A percentile compares a stretch with the other conserved stretches of the same genome.
Conservation (phyloP, 2,329 filamentous ascomycete genomes). For the Paecilomyces formosus region DNA sequence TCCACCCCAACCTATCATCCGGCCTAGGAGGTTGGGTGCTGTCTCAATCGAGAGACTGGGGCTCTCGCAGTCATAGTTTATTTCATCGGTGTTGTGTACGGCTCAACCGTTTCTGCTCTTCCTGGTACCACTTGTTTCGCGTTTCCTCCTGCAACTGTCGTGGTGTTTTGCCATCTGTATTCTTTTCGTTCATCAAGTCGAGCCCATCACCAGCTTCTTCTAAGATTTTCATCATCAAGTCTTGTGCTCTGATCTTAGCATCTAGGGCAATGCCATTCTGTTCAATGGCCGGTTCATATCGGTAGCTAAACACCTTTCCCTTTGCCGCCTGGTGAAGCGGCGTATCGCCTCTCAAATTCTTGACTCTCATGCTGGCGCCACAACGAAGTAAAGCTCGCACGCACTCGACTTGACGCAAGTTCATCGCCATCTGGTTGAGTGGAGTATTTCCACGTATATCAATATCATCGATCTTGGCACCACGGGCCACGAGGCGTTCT, state of each 20-base stretch:
- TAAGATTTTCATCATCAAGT: conserved; percentile 6
- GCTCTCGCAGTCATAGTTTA: background rate
- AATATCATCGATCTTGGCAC: conserved; percentile 2
- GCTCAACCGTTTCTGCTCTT: conserved; percentile 1
- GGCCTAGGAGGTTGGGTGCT: background rate
- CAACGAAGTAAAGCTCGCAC: conserved; percentile 2
- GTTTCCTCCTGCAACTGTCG: conserved; percentile 3
- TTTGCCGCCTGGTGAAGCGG: conserved; percentile 4
- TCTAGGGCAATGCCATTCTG: conserved; percentile 1
- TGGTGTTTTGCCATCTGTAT: conserved; percentile 4
- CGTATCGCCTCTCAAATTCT: conserved; percentile 3
- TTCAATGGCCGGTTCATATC: background rate
- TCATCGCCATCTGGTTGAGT: conserved; percentile 3
- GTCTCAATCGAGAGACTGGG: background rate
- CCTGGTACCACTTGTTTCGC: conserved; percentile 1
- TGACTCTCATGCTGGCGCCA: conserved; percentile 2
- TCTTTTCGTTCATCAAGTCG: conserved; percentile 1
- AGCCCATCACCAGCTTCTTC: conserved; percentile 2
- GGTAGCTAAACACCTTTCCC: conserved; percentile 2
- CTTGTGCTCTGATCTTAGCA: conserved; percentile 4
- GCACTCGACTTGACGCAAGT: conserved; percentile 3
- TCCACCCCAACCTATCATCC: background rate
- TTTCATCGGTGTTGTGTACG: background rate
- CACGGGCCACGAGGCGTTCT: conserved; percentile 2
- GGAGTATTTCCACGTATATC: conserved; percentile 5